Evolutionary conservation across 306 rosid species (phyloP), one percentile per base, ranked within the genome.

Genomic region (Urtica urens): DNA sequence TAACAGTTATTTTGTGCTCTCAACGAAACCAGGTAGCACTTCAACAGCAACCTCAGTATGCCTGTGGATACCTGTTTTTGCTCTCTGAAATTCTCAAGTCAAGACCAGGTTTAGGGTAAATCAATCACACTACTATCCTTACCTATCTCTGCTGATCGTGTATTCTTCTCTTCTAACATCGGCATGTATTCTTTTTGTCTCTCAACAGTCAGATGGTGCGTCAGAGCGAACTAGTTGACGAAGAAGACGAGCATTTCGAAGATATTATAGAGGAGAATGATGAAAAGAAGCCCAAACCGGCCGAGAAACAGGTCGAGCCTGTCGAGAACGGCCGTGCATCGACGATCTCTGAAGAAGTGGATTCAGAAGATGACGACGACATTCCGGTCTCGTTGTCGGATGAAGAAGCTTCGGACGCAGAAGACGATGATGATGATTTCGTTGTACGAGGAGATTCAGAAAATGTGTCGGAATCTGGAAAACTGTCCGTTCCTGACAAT

Each of bases 51-150:
- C 87, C 99, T 38, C 99, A 85, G 39, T 85, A 70, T 71, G 81
- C 94, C n/a, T 90, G 99, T 53, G 96, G 94, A 25, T 85, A 85
- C 62, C 82, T 90, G 42, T 90, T 90, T 66, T 86, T 90, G 66
- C 87, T 90, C 29, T 90, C 99, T 39, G 99, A 90, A 73, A 85
- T 78, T 66, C 83, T 90, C 53, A 90, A 79, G 72, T 87, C 94
- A 38, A 82, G 95, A 59, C 94, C 96, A 3, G 82, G 74, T 6
- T 72, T 85, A 58, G 82, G 99, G 99, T 90, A 81, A 64, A 71
- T 59, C 46, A 31, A 7, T 7, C 10, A 25, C 14, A 0, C 28
- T n/a, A n/a, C n/a, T n/a, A n/a, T n/a, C n/a, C n/a, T n/a, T n/a
- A n/a, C n/a, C n/a, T n/a, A n/a, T n/a, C n/a, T n/a, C n/a, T n/a